Evolutionary conservation across 1,284 basidiomycete genomes (phyloP).

Genomic region (Apiotrichum brassicae): DNA sequence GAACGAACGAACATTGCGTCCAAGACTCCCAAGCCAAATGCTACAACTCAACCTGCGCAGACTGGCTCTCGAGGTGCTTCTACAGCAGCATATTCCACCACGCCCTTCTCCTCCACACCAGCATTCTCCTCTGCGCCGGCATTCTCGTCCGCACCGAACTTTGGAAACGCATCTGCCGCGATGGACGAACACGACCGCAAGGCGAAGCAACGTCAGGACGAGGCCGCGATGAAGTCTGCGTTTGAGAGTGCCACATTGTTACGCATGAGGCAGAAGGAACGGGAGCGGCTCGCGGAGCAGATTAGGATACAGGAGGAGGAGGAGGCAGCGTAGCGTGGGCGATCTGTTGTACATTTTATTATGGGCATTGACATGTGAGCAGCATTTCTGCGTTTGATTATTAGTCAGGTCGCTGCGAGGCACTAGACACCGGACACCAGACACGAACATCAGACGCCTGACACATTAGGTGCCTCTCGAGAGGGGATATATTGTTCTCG

Average conservation of each 20-base stretch:
- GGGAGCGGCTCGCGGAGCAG: constrained; percentile 60
- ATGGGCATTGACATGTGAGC: no score
- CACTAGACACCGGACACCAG: no score
- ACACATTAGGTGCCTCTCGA: no score
- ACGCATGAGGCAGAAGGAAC: constrained; percentile 63
- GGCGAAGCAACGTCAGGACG: constrained; percentile 19
- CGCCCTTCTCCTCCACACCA: neutral
- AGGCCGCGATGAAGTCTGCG: constrained; percentile 52
- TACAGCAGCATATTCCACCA: no score
- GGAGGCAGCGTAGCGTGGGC: constrained; percentile 13
- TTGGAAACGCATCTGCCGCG: constrained; percentile 14
- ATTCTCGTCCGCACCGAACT: constrained; percentile 9
- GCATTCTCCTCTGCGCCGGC: neutral
- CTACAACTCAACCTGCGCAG: no score
- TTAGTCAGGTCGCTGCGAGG: no score
- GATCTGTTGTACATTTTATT: neutral
- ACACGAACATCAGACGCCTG: no score
- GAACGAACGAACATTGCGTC: no score
- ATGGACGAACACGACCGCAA: constrained; percentile 2
- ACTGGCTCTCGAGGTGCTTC: no score
- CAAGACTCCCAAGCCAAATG: no score
- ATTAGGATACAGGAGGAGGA: constrained; percentile 49
- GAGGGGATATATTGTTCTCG: no score
- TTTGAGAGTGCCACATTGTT: constrained; percentile 75
- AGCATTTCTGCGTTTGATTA: no score